phyloP scores from a whole-genome alignment of 192 early-diverging fungal species.

The Linnemannia zychae region DNA sequence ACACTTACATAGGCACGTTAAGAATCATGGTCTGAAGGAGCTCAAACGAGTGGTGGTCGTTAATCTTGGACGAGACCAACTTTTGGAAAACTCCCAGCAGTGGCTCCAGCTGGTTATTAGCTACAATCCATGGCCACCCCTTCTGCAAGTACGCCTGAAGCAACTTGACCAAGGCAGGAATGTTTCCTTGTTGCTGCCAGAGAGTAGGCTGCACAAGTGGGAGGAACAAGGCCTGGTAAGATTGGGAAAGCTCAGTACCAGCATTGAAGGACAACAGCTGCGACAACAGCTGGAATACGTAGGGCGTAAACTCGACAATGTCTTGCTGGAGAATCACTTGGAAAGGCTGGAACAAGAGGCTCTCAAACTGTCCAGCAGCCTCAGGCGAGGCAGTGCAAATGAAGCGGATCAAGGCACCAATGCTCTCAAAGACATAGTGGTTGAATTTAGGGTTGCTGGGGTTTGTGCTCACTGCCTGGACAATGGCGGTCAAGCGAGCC shows the following conservation, averaged over 20 bases:
- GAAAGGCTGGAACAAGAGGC: constrained; percentile 90
- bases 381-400: constrained; percentile 79
- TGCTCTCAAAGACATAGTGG: constrained; percentile 95
- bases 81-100: constrained; percentile 97
- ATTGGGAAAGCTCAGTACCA: constrained; percentile 70
- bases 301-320: constrained; percentile 92
- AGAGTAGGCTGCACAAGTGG: constrained; percentile 87
- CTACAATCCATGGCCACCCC: constrained; percentile 77
- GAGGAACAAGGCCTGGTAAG: constrained; percentile 81
- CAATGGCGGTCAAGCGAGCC: constrained; percentile 80
- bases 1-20: constrained; percentile 79
- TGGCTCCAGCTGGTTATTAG: constrained; percentile 78
- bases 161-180: constrained; percentile 93
- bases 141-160: constrained; percentile 89
- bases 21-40: constrained; percentile 84
- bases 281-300: constrained; percentile 96
- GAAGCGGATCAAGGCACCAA: constrained; percentile 90
- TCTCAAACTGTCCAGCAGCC: constrained; percentile 87
- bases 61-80: constrained; percentile 84
- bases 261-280: constrained; percentile 88
- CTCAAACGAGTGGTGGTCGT: constrained; percentile 90
- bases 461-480: constrained; percentile 90
- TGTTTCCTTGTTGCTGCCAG: constrained; percentile 92
- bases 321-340: constrained; percentile 88
- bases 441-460: constrained; percentile 98